Conservation (phyloP, 2,329 filamentous ascomycete genomes). For the Cadophora luteo-olivacea region DNA sequence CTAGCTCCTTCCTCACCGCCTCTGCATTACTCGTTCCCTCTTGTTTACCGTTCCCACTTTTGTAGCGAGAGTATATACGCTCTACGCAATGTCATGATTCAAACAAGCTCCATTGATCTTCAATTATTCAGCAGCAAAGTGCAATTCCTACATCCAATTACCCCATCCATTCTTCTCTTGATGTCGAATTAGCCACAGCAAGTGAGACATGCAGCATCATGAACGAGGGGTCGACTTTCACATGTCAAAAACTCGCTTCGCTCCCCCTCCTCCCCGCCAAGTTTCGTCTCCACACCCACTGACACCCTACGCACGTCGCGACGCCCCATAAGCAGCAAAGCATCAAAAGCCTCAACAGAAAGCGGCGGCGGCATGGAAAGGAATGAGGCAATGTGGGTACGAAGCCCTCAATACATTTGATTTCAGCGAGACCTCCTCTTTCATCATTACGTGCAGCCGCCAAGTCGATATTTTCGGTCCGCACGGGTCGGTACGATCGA, state of each 20-base stretch:
- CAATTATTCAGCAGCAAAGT: conserved; percentile 1
- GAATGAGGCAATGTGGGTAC: neutral
- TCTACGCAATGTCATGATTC: neutral
- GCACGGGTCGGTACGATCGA: conserved; percentile 3
- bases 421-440: neutral
- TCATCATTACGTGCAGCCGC: conserved; percentile 3
- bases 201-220: neutral
- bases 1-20: conserved; percentile 7
- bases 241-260: conserved; percentile 6
- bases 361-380: neutral
- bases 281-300: neutral
- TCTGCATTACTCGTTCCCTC: conserved; percentile 1
- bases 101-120: neutral
- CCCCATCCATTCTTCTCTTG: neutral
- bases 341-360: conserved; percentile 14
- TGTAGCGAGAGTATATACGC: neutral
- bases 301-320: conserved; percentile 3
- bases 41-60: neutral
- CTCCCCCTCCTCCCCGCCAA: neutral
- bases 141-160: neutral
- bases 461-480: conserved; percentile 2
- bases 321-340: neutral
- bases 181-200: neutral
- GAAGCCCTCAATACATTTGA: neutral
- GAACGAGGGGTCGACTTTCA: conserved; percentile 2